These are phyloP conservation scores for Tetrapyrgos nigripes DNA, from an alignment of 1,284 basidiomycete species.

Conservation along the genomic window DNA sequence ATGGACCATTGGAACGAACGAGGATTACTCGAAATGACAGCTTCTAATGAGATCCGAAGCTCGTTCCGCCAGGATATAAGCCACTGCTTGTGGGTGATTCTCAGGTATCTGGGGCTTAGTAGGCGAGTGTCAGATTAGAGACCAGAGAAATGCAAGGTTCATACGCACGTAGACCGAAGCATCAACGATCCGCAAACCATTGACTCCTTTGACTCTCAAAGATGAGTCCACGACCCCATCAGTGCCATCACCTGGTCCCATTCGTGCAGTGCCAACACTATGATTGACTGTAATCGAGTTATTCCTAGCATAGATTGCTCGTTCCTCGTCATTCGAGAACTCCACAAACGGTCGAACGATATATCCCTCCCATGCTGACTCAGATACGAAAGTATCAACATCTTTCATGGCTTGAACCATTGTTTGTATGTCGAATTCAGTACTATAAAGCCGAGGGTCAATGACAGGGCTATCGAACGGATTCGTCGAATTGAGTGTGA, in stretches of 20 bases:
- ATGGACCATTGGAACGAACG: too few species aligned
- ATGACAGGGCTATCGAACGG: conserved; percentile 2
- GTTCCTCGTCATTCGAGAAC: conserved; percentile 11
- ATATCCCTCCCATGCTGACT: conserved; percentile 37
- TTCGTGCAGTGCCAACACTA: conserved; percentile 34
- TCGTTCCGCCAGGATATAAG: conserved; percentile 22
- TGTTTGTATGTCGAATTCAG: not conserved
- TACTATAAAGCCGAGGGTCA: not conserved
- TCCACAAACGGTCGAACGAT: conserved; percentile 20
- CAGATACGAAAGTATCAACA: not conserved
- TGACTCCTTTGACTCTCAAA: conserved; percentile 41
- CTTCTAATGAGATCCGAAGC: conserved; percentile 6
- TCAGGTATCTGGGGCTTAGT: conserved; percentile 26
- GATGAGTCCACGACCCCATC: conserved; percentile 59
- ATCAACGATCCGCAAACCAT: conserved; percentile 44
- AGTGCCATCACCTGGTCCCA: conserved; percentile 25
- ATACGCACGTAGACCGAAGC: conserved; percentile 38
- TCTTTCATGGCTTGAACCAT: not conserved
- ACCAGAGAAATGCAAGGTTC: not conserved
- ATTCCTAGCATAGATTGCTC: conserved; percentile 27
- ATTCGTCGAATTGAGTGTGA: conserved; percentile 2
- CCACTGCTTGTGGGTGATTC: conserved; percentile 28
- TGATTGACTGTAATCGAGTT: conserved; percentile 27
- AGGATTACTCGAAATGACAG: too few species aligned
- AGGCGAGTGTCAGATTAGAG: not conserved